These are phyloP conservation scores for Ophiosphaerella herpotricha DNA, from an alignment of 2,329 filamentous ascomycete genomes.

Conservation along the genomic window DNA sequence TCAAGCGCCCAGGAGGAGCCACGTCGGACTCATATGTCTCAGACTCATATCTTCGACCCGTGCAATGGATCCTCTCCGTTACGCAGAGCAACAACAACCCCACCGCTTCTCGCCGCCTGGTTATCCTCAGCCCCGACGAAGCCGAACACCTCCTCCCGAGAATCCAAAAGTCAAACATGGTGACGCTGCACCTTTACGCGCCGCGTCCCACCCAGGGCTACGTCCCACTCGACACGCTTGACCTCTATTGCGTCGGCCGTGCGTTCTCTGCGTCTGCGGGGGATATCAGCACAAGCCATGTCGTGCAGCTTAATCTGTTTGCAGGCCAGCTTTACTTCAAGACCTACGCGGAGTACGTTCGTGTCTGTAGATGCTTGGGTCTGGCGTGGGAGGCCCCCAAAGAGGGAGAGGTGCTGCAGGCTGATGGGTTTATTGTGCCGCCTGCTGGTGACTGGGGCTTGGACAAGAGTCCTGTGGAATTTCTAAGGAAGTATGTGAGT, in stretches of 20 bases:
- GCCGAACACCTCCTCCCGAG: slow-evolving; percentile 55
- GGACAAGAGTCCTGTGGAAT: slow-evolving; percentile 44
- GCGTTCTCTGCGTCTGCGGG: slow-evolving; percentile 20
- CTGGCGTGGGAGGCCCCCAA: slow-evolving; percentile 42
- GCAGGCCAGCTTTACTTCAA: slow-evolving; percentile 67
- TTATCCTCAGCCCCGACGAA: slow-evolving; percentile 66
- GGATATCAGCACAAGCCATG: background rate
- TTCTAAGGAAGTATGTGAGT: slow-evolving; percentile 40
- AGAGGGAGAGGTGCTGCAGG: slow-evolving; percentile 19
- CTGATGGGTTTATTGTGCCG: slow-evolving; percentile 38
- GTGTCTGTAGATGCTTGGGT: slow-evolving; percentile 57
- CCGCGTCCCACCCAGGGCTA: slow-evolving; percentile 36
- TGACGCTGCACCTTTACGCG: slow-evolving; percentile 57
- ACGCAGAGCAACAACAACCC: background rate
- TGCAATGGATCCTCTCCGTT: slow-evolving; percentile 58
- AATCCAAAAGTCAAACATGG: slow-evolving; percentile 43
- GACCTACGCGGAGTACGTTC: slow-evolving; percentile 58
- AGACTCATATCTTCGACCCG: slow-evolving; percentile 57
- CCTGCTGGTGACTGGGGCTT: slow-evolving; percentile 36
- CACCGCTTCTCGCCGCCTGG: slow-evolving; percentile 23
- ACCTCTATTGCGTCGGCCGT: slow-evolving; percentile 42
- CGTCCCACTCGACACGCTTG: slow-evolving; percentile 50
- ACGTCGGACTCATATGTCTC: slow-evolving; percentile 9
- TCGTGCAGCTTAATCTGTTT: slow-evolving; percentile 64
- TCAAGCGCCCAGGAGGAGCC: slow-evolving; percentile 30